Conservation (phyloP, 2,329 filamentous ascomycete species). For the Ilyonectria sp. region DNA sequence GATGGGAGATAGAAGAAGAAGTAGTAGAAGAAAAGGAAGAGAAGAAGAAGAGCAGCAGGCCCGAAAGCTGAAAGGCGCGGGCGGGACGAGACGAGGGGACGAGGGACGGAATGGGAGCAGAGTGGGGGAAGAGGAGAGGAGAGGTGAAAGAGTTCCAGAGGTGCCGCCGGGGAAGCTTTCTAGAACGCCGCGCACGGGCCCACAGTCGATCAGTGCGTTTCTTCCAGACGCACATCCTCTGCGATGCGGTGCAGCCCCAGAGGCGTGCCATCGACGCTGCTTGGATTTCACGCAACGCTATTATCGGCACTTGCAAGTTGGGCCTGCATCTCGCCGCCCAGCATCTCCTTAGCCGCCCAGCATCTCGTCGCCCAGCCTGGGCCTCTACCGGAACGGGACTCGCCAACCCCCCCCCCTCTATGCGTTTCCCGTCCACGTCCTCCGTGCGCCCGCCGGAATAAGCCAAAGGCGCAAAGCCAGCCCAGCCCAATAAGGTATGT, state of each 20-base stretch:
- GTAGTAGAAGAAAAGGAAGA: conserved; percentile 8
- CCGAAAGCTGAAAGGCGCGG: conserved; percentile 32
- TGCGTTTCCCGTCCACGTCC: not conserved
- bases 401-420: not conserved
- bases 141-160: conserved; percentile 34
- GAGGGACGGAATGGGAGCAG: conserved; percentile 30
- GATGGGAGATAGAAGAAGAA: conserved; percentile 5
- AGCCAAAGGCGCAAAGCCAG: not conserved
- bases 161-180: conserved; percentile 49
- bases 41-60: conserved; percentile 23
- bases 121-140: conserved; percentile 30
- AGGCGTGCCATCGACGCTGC: not conserved
- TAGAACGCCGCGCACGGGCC: conserved; percentile 49
- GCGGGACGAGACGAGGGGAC: conserved; percentile 21
- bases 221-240: conserved; percentile 47
- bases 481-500: conserved; percentile 7
- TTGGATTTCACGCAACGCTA: conserved; percentile 13
- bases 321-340: no score
- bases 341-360: no score
- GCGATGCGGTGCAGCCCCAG: conserved; percentile 49
- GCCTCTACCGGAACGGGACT: not conserved
- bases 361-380: no score
- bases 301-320: not conserved
- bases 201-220: conserved; percentile 28
- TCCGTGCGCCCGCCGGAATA: not conserved